A percentile compares a stretch with the other conserved stretches of the same genome.
Conservation (phyloP, 2,329 filamentous ascomycete genomes). For the Aspergillus transmontanensis region DNA sequence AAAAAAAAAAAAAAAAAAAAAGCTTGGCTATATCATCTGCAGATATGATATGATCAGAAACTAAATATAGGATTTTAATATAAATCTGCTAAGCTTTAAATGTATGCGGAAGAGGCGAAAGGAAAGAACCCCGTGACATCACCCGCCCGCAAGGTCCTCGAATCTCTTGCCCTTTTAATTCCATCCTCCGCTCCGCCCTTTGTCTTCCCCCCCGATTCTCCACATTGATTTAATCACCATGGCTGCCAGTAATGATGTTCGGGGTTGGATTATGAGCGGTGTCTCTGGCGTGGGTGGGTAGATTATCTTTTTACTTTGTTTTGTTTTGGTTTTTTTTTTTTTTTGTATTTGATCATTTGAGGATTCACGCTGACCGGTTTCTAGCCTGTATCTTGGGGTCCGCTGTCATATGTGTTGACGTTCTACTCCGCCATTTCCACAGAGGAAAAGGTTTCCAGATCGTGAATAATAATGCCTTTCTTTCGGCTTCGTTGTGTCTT, state of each 20-base stretch:
- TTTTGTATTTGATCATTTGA: no score
- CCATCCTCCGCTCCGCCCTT: neutral
- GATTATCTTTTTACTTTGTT: no score
- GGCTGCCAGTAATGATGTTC: conserved; percentile 74
- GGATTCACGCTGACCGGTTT: conserved; percentile 10
- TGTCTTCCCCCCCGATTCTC: neutral
- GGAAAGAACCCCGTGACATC: neutral
- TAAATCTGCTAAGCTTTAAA: neutral
- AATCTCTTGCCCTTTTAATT: neutral
- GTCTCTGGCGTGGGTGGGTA: conserved; percentile 73
- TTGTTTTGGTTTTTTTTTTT: no score
- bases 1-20: no score
- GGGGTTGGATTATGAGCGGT: conserved; percentile 89
- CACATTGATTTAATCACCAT: conserved; percentile 30
- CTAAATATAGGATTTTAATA: no score
- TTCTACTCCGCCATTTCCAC: conserved; percentile 72
- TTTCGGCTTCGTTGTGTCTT: conserved; percentile 84
- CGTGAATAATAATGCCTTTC: conserved; percentile 83
- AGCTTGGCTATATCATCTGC: neutral
- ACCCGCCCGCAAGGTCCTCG: conserved; percentile 3
- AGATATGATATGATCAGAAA: neutral
- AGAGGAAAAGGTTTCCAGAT: conserved; percentile 79
- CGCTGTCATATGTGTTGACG: conserved; percentile 82
- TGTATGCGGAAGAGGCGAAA: neutral
- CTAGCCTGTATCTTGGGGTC: conserved; percentile 69